phyloP scores from a whole-genome alignment of 1,284 basidiomycete species.

The Ganoderma meredithae region DNA sequence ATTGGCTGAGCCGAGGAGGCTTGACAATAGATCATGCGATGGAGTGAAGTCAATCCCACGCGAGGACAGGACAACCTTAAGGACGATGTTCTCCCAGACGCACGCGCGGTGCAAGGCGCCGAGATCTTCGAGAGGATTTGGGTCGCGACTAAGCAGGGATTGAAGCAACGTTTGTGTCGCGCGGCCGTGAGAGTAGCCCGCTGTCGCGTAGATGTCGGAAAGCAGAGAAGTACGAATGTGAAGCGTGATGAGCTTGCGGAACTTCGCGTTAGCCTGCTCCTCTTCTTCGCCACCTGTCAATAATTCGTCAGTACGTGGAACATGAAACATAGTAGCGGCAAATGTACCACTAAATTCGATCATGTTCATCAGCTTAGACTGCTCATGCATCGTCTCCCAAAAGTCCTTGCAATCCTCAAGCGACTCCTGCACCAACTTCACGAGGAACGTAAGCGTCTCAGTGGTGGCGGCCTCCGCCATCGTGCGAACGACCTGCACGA shows the following conservation, averaged over 20 bases:
- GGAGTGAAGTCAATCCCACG: constrained; percentile 58
- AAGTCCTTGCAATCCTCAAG: constrained; percentile 76
- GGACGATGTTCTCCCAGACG: constrained; percentile 86
- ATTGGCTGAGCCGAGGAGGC: constrained; percentile 4
- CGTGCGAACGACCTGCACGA: constrained; percentile 88
- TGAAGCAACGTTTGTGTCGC: constrained; percentile 81
- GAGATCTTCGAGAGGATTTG: constrained; percentile 76
- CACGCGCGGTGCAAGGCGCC: constrained; percentile 86
- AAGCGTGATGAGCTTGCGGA: constrained; percentile 81
- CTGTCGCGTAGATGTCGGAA: constrained; percentile 89
- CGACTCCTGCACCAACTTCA: constrained; percentile 76
- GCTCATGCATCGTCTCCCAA: constrained; percentile 63
- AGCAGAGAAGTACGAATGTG: constrained; percentile 86
- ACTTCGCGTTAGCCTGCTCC: constrained; percentile 66
- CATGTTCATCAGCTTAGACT: constrained; percentile 68
- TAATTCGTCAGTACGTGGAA: neutral
- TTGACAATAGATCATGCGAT: constrained; percentile 11
- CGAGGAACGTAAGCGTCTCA: constrained; percentile 78
- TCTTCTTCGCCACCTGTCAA: constrained; percentile 52
- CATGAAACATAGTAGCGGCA: neutral
- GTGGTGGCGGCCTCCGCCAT: constrained; percentile 88
- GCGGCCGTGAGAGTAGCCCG: constrained; percentile 85
- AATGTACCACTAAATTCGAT: constrained; percentile 60
- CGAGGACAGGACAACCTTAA: constrained; percentile 66
- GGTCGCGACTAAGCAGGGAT: constrained; percentile 70